Conservation (phyloP, 768 basidiomycete species). For the Auriscalpium orientale region DNA sequence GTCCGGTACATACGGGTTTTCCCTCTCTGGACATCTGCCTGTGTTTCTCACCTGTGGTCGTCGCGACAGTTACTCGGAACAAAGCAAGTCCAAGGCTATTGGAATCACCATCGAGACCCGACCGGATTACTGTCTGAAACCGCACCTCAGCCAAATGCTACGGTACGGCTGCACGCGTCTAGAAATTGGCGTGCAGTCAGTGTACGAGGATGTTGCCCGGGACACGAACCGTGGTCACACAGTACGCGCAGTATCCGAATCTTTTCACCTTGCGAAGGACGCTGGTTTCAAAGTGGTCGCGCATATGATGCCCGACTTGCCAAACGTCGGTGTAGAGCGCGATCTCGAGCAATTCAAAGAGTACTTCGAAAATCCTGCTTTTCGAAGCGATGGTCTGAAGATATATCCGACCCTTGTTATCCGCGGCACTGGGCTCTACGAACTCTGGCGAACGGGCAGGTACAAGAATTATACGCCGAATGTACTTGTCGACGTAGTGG, state of each 20-base stretch:
- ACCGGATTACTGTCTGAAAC: slow-evolving; percentile 95
- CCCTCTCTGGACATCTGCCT: background rate
- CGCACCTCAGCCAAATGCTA: slow-evolving; percentile 97
- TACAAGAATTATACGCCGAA: slow-evolving; percentile 99
- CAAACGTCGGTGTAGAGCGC: slow-evolving; percentile 94
- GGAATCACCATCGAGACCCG: slow-evolving; percentile 99
- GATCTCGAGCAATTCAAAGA: slow-evolving; percentile 99
- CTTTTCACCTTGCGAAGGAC: slow-evolving; percentile 96
- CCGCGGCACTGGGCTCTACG: slow-evolving; percentile 91
- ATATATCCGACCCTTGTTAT: slow-evolving; percentile 98
- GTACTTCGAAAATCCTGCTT: slow-evolving; percentile 97
- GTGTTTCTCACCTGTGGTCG: background rate
- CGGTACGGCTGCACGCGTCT: slow-evolving; percentile 97
- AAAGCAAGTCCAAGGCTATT: slow-evolving; percentile 96
- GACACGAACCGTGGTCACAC: slow-evolving; percentile 99
- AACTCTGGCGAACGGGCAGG: slow-evolving; percentile 92
- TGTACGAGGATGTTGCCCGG: slow-evolving; percentile 97
- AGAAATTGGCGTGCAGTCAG: slow-evolving; percentile 97
- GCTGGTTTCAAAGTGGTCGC: slow-evolving; percentile 99
- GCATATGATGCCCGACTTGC: slow-evolving; percentile 99
- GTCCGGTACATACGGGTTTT: slow-evolving; percentile 62
- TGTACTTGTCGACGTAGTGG: slow-evolving; percentile 94
- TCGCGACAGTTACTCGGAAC: slow-evolving; percentile 76
- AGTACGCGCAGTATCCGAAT: slow-evolving; percentile 93
- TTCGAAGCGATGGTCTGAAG: slow-evolving; percentile 94